These are phyloP conservation scores for Fusarium annulatum DNA, from an alignment of 2,329 filamentous ascomycete species.

Conservation along the genomic window DNA sequence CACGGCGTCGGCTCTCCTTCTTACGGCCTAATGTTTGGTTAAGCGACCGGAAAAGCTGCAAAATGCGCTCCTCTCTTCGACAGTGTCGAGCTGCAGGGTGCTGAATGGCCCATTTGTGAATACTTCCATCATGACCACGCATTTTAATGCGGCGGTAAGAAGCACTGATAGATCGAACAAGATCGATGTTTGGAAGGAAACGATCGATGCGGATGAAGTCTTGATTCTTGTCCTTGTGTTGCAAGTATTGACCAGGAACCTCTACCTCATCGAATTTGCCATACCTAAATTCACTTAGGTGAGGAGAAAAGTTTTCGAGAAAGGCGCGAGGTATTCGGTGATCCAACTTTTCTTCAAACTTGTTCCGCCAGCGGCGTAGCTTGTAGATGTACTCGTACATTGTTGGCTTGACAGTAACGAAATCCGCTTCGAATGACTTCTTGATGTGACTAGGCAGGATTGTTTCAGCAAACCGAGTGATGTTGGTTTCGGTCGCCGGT, in stretches of 20 bases:
- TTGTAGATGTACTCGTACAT: slow-evolving; percentile 99
- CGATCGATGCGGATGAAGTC: slow-evolving; percentile 98
- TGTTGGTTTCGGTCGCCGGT: slow-evolving; percentile 91
- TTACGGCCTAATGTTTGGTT: slow-evolving; percentile 91
- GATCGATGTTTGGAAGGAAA: slow-evolving; percentile 93
- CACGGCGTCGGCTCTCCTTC: slow-evolving; percentile 93
- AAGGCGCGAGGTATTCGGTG: slow-evolving; percentile 78
- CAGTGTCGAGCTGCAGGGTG: slow-evolving; percentile 94
- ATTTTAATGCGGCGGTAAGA: slow-evolving; percentile 96
- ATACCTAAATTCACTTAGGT: slow-evolving; percentile 96
- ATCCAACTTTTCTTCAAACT: slow-evolving; percentile 97
- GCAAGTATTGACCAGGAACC: slow-evolving; percentile 94
- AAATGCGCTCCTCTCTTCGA: slow-evolving; percentile 90
- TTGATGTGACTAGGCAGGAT: slow-evolving; percentile 95
- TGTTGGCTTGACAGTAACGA: slow-evolving; percentile 92
- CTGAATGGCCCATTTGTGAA: slow-evolving; percentile 97
- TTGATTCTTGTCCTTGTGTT: slow-evolving; percentile 98
- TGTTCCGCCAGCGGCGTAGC: slow-evolving; percentile 93
- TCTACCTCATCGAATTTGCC: slow-evolving; percentile 99
- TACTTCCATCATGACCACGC: slow-evolving; percentile 94
- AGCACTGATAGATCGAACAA: slow-evolving; percentile 89
- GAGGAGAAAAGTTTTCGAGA: slow-evolving; percentile 87
- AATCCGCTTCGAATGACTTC: slow-evolving; percentile 97
- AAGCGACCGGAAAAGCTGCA: slow-evolving; percentile 97
- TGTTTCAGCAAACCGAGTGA: slow-evolving; percentile 95